These are phyloP conservation scores for Bodo saltans DNA, from an alignment of 78 protist species.

Conservation along the genomic window DNA sequence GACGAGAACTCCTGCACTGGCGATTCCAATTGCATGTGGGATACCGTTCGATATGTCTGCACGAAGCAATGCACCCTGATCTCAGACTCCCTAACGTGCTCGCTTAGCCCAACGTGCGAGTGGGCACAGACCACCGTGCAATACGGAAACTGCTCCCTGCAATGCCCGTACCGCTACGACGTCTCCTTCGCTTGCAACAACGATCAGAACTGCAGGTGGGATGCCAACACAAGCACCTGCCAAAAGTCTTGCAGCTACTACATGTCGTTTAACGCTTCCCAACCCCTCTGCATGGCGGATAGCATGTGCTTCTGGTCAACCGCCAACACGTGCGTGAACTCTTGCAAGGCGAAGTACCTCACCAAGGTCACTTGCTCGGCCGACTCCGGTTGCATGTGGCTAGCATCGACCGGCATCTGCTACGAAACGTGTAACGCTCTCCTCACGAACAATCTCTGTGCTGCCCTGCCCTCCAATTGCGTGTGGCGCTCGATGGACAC, in stretches of 20 bases:
- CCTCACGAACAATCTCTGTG: not conserved
- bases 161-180: not conserved
- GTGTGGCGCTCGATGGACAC: not conserved
- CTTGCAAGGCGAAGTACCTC: not conserved
- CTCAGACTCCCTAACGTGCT: not conserved
- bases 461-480: not conserved
- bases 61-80: not conserved
- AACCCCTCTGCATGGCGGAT: not conserved
- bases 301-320: not conserved
- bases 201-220: not conserved
- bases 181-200: not conserved
- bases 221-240: not conserved
- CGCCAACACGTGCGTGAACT: not conserved
- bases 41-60: not conserved
- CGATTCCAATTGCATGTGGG: not conserved
- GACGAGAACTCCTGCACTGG: not conserved
- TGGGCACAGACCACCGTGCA: not conserved
- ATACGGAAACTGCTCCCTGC: not conserved
- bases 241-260: not conserved
- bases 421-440: not conserved
- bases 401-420: not conserved
- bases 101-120: not conserved
- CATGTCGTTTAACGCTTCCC: not conserved
- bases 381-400: not conserved
- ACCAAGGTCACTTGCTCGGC: not conserved